Conservation (phyloP, 2,329 filamentous ascomycete species). For the Penicillium fuscoglaucum region DNA sequence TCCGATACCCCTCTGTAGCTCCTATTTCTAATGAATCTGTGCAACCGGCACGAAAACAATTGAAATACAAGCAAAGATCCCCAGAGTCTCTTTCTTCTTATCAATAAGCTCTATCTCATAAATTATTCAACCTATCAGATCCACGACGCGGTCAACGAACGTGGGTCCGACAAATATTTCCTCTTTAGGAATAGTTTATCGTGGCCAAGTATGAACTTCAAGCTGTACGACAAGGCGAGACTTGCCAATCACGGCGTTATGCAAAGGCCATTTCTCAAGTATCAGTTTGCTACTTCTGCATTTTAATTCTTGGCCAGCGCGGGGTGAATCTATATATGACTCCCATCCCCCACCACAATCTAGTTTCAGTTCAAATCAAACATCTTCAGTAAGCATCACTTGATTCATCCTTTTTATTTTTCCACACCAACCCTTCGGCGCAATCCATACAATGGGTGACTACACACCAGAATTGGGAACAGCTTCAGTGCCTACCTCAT, state of each 20-base stretch:
- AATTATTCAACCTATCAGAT: background rate
- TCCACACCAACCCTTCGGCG: too few relatives aligned
- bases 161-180: constrained; percentile 31
- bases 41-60: background rate
- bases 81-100: background rate
- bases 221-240: constrained; percentile 6
- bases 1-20: background rate
- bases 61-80: background rate
- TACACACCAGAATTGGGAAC: constrained; percentile 14
- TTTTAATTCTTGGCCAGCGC: background rate
- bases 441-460: constrained; percentile 21
- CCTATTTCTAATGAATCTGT: background rate
- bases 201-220: constrained; percentile 1
- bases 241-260: constrained; percentile 8
- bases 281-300: background rate
- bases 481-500: background rate
- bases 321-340: background rate
- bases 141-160: background rate
- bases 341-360: background rate
- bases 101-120: background rate
- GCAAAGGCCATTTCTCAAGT: background rate
- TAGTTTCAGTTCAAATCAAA: background rate
- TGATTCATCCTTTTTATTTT: background rate
- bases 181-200: constrained; percentile 21
- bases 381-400: background rate